Conservation (phyloP, 2,329 filamentous ascomycete genomes). For the Zymoseptoria crescenta region DNA sequence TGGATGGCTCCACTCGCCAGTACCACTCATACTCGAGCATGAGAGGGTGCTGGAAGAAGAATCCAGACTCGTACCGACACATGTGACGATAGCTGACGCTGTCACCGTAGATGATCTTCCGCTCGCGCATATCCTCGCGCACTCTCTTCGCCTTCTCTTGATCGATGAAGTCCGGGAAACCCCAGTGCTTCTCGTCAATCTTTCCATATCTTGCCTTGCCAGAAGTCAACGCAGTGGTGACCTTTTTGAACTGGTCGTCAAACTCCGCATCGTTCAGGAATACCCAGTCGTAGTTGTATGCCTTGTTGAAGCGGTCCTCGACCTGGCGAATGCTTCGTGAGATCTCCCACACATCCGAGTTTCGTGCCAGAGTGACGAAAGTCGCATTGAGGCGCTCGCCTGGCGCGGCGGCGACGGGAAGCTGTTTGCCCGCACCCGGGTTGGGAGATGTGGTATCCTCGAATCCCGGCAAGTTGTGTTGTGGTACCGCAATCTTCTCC, state of each 20-base stretch:
- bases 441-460: conserved; percentile 25
- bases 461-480: conserved; percentile 6
- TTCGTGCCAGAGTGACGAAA: conserved; percentile 91
- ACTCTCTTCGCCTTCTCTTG: conserved; percentile 86
- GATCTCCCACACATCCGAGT: conserved; percentile 93
- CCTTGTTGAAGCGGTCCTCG: conserved; percentile 95
- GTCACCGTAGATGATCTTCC: conserved; percentile 97
- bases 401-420: conserved; percentile 40
- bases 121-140: conserved; percentile 85
- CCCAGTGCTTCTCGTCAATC: conserved; percentile 92
- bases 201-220: conserved; percentile 85
- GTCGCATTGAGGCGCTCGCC: conserved; percentile 89
- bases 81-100: conserved; percentile 97
- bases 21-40: conserved; percentile 99
- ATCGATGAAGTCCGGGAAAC: conserved; percentile 91
- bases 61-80: conserved; percentile 98
- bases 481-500: conserved; percentile 12
- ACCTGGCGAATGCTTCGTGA: conserved; percentile 91
- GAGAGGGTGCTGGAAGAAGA: conserved; percentile 93
- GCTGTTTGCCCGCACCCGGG: conserved; percentile 19
- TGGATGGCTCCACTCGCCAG: conserved; percentile 96
- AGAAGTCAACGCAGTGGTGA: conserved; percentile 83
- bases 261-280: conserved; percentile 97
- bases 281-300: conserved; percentile 98
- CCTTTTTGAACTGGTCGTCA: conserved; percentile 84